phyloP scores from a whole-genome alignment of 331 rosid species.

The Prunus yedoensis region DNA sequence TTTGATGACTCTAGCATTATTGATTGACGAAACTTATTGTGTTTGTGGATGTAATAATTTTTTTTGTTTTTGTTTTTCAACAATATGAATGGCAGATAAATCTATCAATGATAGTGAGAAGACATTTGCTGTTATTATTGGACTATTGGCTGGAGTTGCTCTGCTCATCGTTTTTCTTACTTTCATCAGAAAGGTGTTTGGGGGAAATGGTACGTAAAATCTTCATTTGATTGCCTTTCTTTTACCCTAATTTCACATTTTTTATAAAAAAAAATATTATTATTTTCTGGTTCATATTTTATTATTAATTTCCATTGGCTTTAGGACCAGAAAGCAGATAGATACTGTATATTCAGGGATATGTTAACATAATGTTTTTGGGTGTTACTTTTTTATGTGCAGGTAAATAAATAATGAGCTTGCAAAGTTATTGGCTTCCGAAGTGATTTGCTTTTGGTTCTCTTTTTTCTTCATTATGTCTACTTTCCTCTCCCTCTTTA shows the following conservation, averaged over 20 bases:
- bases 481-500: constrained; percentile 12
- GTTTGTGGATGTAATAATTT: too few relatives aligned
- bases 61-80: neutral
- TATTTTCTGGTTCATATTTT: neutral
- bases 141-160: constrained; percentile 76
- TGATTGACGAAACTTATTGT: too few relatives aligned
- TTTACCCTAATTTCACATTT: neutral
- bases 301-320: neutral
- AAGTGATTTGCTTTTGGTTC: constrained; percentile 1
- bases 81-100: constrained; percentile 43
- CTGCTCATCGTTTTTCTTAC: constrained; percentile 62
- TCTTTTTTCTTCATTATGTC: constrained; percentile 26
- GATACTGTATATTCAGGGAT: constrained; percentile 9
- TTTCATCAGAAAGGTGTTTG: constrained; percentile 60
- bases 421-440: constrained; percentile 19
- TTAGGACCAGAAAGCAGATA: neutral
- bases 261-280: neutral
- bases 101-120: constrained; percentile 50
- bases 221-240: neutral
- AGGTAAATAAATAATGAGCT: constrained; percentile 16
- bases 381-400: constrained; percentile 1
- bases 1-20: neutral
- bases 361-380: neutral
- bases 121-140: constrained; percentile 78
- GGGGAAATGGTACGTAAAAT: constrained; percentile 41